Evolutionary conservation across 2,329 filamentous ascomycete genomes (phyloP), one percentile per base, ranked within the genome.

Genomic region (Penicillium sp.): DNA sequence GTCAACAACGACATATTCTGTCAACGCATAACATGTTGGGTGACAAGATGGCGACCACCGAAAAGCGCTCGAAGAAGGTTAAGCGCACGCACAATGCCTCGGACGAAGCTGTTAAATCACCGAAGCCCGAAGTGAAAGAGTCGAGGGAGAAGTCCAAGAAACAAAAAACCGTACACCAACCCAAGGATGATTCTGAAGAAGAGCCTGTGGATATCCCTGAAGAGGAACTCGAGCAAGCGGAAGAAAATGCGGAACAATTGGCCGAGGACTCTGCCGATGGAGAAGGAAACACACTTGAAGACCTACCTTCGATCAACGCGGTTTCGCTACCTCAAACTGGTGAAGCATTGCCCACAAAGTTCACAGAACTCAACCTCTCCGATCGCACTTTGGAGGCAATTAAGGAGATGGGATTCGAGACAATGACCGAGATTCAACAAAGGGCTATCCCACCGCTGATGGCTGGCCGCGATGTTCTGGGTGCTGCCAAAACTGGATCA

Each of bases 361-460:
- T 97, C 69, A 77, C 84, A 33, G 88, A 97, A 63, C 79, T 99
- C 61, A 89, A 89, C 55, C 82, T 99, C 11, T 94, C 90, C 1
- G 88, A 92, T 23, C 91, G 90, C 74, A 97, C 91, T 0, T 88
- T 92, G 81, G 85, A 88, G 76, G 92, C 91, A 8, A 91, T 97
- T 65, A 77, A 86, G 57, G 90, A 89, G 62, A 97, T 99, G 93
- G 89, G 89, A 14, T 97, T 97, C 71, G 87, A 89, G 68, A 92
- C 82, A 48, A 97, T 99, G 92, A 97, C 94, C 0, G 90, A 94
- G 71, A 97, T 99, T 66, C 94, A 99, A 76, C 86, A 93, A 12
- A 88, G 90, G 12, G 91, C 92, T 40, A 97, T 94, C 92, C 94
- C 94, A 2, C 91, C 90, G 59, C 83, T 95, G 2, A 84, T 97